Base-by-base conservation (phyloP, 2,329 filamentous ascomycete species). In the Fusarium pseudograminearum region DNA sequence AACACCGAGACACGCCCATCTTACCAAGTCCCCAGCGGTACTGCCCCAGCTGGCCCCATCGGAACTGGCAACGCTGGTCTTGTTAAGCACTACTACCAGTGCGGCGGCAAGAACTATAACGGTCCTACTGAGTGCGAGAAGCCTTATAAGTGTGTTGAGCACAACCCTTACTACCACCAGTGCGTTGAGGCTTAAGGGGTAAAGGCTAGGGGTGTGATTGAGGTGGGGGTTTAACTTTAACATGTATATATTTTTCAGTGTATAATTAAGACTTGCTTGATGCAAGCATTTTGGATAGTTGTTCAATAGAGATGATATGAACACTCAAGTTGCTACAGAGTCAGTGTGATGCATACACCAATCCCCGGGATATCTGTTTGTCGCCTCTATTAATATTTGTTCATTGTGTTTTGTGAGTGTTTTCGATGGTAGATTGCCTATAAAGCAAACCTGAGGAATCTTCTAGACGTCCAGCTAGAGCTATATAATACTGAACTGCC, bases 81-180 rank as follows among this genome's bases (percentile, higher is more conserved):
- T 5, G 70, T 52, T 16, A 62, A 68, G 55, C 61, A 58, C 30
- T 73, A 65, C 51, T 67, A 74, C 59, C 71, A 74, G 57, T 73
- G 71, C 16, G 71, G 71, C 2, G 71, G 71, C 12, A 56, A 57
- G 4, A 67, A 65, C 67, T 73, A 63, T 56, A 31, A 50, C 18
- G 71, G 71, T 2, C 33, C 71, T 15, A 74, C 71, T 2, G n/a
- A 65, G 61, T 73, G 71, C 14, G 71, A 74, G 67, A 56, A 56
- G 48, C 57, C 69, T 7, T 74, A 45, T 48, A 52, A 52, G 47
- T 74, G 71, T 40, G 40, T 65, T 5, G 52, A 53, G 55, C 47
- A 58, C 24, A 74, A 74, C 47, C 57, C 70, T 38, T 74, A 55
- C 36, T 73, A 74, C 57, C 65, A 50, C 31, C 71, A 74, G 64